A percentile compares a stretch with the other conserved stretches of the same genome.
These are phyloP conservation scores for Copromyces sp. DNA, from an alignment of 495 filamentous ascomycete genomes.

Conservation along the genomic window DNA sequence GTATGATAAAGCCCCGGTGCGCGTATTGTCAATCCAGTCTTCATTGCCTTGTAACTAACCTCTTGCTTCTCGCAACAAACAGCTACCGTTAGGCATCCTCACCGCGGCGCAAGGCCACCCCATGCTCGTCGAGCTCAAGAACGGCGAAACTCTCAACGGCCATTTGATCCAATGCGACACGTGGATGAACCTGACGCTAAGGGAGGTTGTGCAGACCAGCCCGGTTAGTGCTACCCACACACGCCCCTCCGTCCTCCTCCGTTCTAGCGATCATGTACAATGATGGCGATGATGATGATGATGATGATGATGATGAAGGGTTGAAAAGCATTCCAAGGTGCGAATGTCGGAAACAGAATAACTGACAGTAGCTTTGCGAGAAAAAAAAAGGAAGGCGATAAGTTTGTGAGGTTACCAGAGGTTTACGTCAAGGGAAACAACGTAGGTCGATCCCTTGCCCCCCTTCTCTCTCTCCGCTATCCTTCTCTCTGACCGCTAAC, in stretches of 20 bases:
- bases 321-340: not conserved
- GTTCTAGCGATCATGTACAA: no score
- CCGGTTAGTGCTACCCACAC: constrained; percentile 44
- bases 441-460: no score
- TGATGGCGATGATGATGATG: not conserved
- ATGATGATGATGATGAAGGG: not conserved
- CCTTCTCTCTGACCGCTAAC: no score
- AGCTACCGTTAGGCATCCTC: constrained; percentile 88
- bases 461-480: no score
- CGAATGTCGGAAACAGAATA: not conserved
- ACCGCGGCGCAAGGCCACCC: constrained; percentile 95
- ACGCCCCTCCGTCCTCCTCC: no score
- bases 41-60: not conserved
- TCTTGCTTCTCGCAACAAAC: not conserved
- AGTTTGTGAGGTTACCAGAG: constrained; percentile 81
- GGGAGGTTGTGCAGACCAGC: constrained; percentile 96
- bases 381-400: constrained; percentile 63
- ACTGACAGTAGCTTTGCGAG: constrained; percentile 3
- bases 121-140: constrained; percentile 99
- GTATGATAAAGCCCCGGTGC: not conserved
- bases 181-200: constrained; percentile 97
- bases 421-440: constrained; percentile 97
- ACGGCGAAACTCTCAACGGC: constrained; percentile 94
- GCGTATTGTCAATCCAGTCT: not conserved
- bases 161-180: constrained; percentile 94